Conservation (phyloP, 2,329 filamentous ascomycete genomes). For the Didymella segeticola region DNA sequence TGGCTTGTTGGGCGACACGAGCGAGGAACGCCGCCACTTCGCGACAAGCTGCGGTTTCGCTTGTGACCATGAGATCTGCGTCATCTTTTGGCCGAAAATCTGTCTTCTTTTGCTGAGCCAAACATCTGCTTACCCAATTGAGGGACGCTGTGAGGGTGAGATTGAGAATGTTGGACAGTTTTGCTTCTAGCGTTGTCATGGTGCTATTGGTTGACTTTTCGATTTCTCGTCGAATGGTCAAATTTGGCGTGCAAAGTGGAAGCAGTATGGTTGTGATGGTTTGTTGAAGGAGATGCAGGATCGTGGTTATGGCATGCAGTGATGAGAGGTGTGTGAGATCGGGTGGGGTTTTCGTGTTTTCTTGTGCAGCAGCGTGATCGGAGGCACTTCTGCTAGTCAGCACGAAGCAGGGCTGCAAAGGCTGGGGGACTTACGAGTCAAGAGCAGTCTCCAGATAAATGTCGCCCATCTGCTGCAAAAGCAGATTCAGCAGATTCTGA, state of each 20-base stretch:
- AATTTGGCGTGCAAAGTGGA: conserved; percentile 85
- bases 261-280: conserved; percentile 91
- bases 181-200: conserved; percentile 81
- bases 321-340: conserved; percentile 84
- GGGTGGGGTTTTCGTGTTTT: conserved; percentile 82
- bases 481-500: conserved; percentile 78
- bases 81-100: conserved; percentile 90
- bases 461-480: conserved; percentile 87
- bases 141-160: conserved; percentile 75
- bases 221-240: conserved; percentile 88
- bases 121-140: conserved; percentile 75
- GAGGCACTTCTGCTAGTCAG: conserved; percentile 48
- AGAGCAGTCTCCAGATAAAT: conserved; percentile 73
- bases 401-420: background rate
- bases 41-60: conserved; percentile 81
- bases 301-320: conserved; percentile 81
- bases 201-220: conserved; percentile 79
- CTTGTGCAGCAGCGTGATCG: conserved; percentile 77
- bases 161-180: conserved; percentile 75
- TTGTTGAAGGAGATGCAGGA: conserved; percentile 90
- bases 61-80: conserved; percentile 53
- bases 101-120: conserved; percentile 81
- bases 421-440: conserved; percentile 57
- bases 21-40: conserved; percentile 81
- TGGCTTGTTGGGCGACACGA: conserved; percentile 67